phyloP scores from a whole-genome alignment of 2,329 filamentous ascomycete genomes.

The Trichoderma aggressivum region DNA sequence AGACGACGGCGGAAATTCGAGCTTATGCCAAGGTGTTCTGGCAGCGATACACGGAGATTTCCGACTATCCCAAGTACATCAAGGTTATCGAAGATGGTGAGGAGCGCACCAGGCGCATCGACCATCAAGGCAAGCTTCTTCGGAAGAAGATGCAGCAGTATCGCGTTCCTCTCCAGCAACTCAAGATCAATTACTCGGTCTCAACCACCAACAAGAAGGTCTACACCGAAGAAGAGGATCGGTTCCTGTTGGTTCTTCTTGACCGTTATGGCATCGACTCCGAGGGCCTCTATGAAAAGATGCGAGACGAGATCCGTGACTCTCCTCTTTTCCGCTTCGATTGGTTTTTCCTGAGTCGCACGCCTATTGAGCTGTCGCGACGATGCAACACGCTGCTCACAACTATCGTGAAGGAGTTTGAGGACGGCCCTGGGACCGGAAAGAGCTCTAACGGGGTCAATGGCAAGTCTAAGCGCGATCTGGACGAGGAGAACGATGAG shows the following conservation, averaged over 20 bases:
- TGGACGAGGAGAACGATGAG: constrained; percentile 79
- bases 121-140: constrained; percentile 89
- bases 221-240: constrained; percentile 96
- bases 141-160: constrained; percentile 95
- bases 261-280: constrained; percentile 90
- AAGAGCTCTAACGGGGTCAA: constrained; percentile 59
- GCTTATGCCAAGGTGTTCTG: constrained; percentile 94
- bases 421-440: constrained; percentile 57
- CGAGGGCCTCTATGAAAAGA: constrained; percentile 85
- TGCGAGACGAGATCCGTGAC: constrained; percentile 95
- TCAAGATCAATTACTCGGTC: constrained; percentile 98
- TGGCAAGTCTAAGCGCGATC: constrained; percentile 69
- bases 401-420: constrained; percentile 92
- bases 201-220: constrained; percentile 99
- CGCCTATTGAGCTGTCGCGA: constrained; percentile 85
- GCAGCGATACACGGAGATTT: constrained; percentile 88
- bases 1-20: constrained; percentile 79
- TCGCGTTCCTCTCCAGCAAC: constrained; percentile 93
- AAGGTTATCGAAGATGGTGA: constrained; percentile 89
- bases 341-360: constrained; percentile 98
- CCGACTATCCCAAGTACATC: constrained; percentile 85
- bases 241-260: constrained; percentile 89
- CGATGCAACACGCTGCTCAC: constrained; percentile 92
- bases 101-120: constrained; percentile 81
- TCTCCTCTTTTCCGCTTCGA: constrained; percentile 95